Percentiles rank a stretch among this genome's conserved stretches.
These are phyloP conservation scores for Ogataea neopini DNA, from an alignment of 805 yeast species.

Conservation along the genomic window DNA sequence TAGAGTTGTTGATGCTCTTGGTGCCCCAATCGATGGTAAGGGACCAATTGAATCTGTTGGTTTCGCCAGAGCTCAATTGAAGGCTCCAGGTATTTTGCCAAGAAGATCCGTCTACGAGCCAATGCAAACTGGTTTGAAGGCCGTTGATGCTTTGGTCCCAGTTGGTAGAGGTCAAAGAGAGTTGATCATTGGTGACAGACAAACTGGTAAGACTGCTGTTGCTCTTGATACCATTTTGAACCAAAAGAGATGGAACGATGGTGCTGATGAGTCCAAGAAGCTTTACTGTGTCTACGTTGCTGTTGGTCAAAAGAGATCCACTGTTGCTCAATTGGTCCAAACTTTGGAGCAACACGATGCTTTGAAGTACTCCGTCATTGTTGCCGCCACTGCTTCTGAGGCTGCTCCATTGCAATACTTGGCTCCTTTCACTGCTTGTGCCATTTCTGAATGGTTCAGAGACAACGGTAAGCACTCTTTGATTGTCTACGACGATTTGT, in stretches of 20 bases:
- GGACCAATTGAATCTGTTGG: constrained; percentile 91
- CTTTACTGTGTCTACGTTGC: constrained; percentile 99
- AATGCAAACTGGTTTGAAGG: constrained; percentile 99
- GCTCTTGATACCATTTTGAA: constrained; percentile 97
- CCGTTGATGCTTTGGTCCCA: constrained; percentile 99
- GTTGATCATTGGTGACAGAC: constrained; percentile 99
- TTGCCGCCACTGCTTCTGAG: constrained; percentile 99
- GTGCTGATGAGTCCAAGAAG: constrained; percentile 94
- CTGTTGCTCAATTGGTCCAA: constrained; percentile 99
- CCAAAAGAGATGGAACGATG: constrained; percentile 98
- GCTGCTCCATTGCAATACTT: constrained; percentile 99
- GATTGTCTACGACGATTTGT: constrained; percentile 96
- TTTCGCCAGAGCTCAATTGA: constrained; percentile 93
- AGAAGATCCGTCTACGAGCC: constrained; percentile 98
- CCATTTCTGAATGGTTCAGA: constrained; percentile 99
- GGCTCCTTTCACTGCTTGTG: constrained; percentile 99
- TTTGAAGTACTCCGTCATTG: constrained; percentile 94
- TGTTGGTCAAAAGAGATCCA: constrained; percentile 99
- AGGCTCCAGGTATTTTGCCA: constrained; percentile 99
- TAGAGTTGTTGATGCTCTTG: constrained; percentile 99
- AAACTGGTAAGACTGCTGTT: constrained; percentile 99
- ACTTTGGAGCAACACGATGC: constrained; percentile 98
- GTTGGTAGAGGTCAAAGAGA: constrained; percentile 99
- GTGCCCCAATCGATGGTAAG: constrained; percentile 99
- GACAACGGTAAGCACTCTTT: constrained; percentile 98